Evolutionary conservation across 2,329 filamentous ascomycete species (phyloP).

Genomic region (Colletotrichum sublineola): DNA sequence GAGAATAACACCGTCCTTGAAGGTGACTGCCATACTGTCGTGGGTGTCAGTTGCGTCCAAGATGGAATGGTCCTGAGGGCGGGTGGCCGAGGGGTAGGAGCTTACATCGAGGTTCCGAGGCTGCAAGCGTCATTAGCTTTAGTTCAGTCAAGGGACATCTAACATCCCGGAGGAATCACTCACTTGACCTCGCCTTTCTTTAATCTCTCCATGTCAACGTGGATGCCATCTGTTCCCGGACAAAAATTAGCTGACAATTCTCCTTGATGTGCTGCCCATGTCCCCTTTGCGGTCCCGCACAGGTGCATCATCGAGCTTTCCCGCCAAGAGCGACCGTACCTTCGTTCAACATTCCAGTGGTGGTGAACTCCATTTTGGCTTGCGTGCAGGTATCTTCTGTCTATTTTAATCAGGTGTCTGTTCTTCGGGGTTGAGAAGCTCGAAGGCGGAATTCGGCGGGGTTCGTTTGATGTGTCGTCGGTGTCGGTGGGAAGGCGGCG

Average conservation of each 20-base stretch:
- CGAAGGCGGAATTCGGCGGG: conserved; percentile 11
- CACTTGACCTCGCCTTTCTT: conserved; percentile 99
- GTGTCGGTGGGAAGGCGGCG: conserved; percentile 43
- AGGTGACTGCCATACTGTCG: conserved; percentile 95
- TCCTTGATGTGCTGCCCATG: background rate
- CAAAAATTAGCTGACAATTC: conserved; percentile 13
- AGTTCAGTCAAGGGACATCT: background rate
- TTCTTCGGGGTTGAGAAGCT: background rate
- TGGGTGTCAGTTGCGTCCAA: conserved; percentile 45
- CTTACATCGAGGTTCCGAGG: conserved; percentile 97
- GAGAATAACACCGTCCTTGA: conserved; percentile 97
- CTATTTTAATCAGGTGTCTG: conserved; percentile 39
- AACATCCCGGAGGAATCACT: conserved; percentile 54
- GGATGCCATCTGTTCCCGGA: conserved; percentile 85
- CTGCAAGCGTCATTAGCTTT: conserved; percentile 62
- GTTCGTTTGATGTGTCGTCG: conserved; percentile 45
- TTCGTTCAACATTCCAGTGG: conserved; percentile 73
- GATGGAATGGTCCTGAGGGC: conserved; percentile 25
- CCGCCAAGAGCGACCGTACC: conserved; percentile 57
- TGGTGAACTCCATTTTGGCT: conserved; percentile 71
- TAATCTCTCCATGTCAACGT: conserved; percentile 97
- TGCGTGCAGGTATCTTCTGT: background rate
- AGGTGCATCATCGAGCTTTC: conserved; percentile 29
- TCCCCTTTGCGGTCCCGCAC: conserved; percentile 6
- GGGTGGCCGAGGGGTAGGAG: conserved; percentile 13